Evolutionary conservation across 2,329 filamentous ascomycete species (phyloP).

Genomic region (Epichloe sylvatica): DNA sequence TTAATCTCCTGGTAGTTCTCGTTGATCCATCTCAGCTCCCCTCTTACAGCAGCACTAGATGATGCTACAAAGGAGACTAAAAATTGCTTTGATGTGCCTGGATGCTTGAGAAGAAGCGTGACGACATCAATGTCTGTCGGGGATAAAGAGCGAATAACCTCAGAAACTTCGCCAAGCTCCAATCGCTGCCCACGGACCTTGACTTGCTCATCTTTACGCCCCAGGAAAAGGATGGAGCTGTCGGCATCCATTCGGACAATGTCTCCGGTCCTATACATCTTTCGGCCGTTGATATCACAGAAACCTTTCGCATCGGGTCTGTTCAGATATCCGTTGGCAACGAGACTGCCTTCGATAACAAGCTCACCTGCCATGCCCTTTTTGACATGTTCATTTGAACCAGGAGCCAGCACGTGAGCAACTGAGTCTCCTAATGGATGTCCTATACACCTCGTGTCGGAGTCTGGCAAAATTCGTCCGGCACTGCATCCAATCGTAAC

Average conservation of each 20-base stretch:
- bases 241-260: slow-evolving; percentile 10
- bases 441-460: slow-evolving; percentile 11
- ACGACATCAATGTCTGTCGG: not conserved
- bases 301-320: slow-evolving; percentile 12
- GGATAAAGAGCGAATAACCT: not conserved
- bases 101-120: not conserved
- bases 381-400: not conserved
- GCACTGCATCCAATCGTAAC: slow-evolving; percentile 44
- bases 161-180: slow-evolving; percentile 5
- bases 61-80: not conserved
- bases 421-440: slow-evolving; percentile 8
- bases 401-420: slow-evolving; percentile 7
- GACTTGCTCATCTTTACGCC: slow-evolving; percentile 7
- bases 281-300: slow-evolving; percentile 1
- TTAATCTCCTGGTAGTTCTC: not conserved
- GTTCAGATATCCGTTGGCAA: slow-evolving; percentile 29
- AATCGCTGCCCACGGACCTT: slow-evolving; percentile 8
- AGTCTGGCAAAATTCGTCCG: slow-evolving; percentile 4
- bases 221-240: slow-evolving; percentile 7
- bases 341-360: slow-evolving; percentile 29
- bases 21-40: not conserved
- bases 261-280: slow-evolving; percentile 9
- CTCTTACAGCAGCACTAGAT: not conserved
- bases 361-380: slow-evolving; percentile 25
- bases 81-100: not conserved